Percentiles rank a stretch among this genome's conserved stretches.
Evolutionary conservation across 768 basidiomycete genomes (phyloP).

Genomic region (Xanthoconium stramineum): DNA sequence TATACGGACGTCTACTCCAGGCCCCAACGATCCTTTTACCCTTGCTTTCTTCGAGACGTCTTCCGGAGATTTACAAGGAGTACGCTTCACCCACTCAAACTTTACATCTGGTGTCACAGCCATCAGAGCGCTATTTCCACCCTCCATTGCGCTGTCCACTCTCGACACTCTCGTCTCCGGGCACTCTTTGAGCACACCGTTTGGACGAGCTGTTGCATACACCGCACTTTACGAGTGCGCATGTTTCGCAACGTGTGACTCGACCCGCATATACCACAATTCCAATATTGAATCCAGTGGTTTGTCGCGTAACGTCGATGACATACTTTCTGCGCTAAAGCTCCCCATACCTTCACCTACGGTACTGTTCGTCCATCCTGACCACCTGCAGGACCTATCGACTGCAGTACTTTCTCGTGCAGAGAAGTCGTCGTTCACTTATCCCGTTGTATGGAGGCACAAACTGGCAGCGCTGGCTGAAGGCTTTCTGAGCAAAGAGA

Average conservation of each 20-base stretch:
- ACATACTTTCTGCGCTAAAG: conserved; percentile 44
- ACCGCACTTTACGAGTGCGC: conserved; percentile 74
- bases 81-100: conserved; percentile 77
- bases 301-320: conserved; percentile 37
- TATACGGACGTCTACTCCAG: conserved; percentile 5
- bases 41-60: conserved; percentile 59
- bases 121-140: conserved; percentile 69
- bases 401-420: conserved; percentile 52
- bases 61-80: conserved; percentile 53
- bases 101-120: conserved; percentile 88
- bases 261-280: conserved; percentile 49
- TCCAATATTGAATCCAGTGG: conserved; percentile 3
- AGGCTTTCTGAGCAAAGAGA: conserved; percentile 74
- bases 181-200: conserved; percentile 69
- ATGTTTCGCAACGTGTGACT: conserved; percentile 64
- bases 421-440: conserved; percentile 50
- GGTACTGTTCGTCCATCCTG: conserved; percentile 67
- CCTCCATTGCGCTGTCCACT: conserved; percentile 61
- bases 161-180: conserved; percentile 78
- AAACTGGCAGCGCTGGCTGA: conserved; percentile 66
- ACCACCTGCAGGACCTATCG: conserved; percentile 56
- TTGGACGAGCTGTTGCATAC: conserved; percentile 78
- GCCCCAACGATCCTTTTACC: conserved; percentile 59
- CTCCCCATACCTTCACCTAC: conserved; percentile 74
- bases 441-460: conserved; percentile 71